Evolutionary conservation across 768 basidiomycete species (phyloP), one percentile per base, ranked within the genome.

Genomic region (Podaxis carcinomalis): DNA sequence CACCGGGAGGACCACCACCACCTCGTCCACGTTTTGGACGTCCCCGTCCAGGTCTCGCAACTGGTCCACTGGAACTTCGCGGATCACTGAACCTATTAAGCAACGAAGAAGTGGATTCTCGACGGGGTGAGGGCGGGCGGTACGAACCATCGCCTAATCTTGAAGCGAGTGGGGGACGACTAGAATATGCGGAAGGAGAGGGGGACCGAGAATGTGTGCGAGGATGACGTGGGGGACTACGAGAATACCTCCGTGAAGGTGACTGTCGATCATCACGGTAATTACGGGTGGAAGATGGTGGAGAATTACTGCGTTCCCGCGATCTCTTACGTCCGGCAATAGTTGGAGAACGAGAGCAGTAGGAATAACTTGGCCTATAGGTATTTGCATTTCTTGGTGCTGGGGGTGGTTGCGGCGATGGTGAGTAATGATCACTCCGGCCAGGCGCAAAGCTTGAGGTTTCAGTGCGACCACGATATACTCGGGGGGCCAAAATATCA

Each of bases 391-490:
- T 16, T 16, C 51, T 42, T 16, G 58, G 58, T 25, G 56, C 28
- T 32, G 44, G 49, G 32, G 57, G 19, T 28, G 46, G 47, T 16
- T 14, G 37, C 10, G 57, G 57, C 7, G 51, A 13, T 9, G 51
- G 50, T 9, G 59, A 53, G 23, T 53, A 60, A 42, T 52, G 42
- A 60, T 60, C 59, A 42, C 59, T 53, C 19, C 35, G 59, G 19
- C 19, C 39, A 10, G 39, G 28, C 4, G 51, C 59, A 23, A 32
- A 57, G 36, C n/a, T 57, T 19, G 40, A 36, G 21, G 28, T 7
- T 23, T 40, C 19, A 16, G 23, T 40, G 11, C 42, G 59, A 13
- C 40, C 42, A 25, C 59, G 59, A 23, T 42, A 60, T n/a, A 21
- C n/a, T 27, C 32, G 35, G 3, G 51, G 49, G 14, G 47, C 47